These are phyloP conservation scores for Trichoderma polysporum DNA, from an alignment of 2,329 filamentous ascomycete genomes.

Conservation along the genomic window DNA sequence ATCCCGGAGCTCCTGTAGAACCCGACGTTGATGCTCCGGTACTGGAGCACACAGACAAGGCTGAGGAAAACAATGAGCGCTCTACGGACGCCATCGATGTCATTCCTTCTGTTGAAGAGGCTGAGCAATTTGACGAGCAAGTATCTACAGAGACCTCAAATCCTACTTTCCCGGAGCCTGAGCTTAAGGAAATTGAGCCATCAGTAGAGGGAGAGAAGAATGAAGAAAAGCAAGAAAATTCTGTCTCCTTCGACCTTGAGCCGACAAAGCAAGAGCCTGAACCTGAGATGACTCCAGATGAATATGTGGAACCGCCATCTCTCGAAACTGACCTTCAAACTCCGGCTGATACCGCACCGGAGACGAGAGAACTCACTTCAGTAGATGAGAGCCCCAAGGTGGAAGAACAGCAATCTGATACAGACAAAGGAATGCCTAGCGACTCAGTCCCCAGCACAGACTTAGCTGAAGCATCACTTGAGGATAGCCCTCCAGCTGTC, in stretches of 20 bases:
- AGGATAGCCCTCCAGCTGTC: background rate
- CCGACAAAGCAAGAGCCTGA: conserved; percentile 29
- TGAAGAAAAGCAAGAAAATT: conserved; percentile 33
- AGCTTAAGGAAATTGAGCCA: background rate
- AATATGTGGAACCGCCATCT: background rate
- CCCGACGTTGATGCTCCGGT: background rate
- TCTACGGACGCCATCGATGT: background rate
- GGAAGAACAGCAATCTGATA: background rate
- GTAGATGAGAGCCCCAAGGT: background rate
- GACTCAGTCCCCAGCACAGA: background rate
- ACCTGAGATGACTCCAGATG: background rate
- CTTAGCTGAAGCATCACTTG: background rate
- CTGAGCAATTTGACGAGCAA: background rate
- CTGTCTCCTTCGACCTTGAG: conserved; percentile 12
- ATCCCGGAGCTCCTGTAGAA: no score
- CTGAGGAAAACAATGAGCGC: background rate
- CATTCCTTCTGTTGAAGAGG: background rate
- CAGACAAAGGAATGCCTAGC: background rate
- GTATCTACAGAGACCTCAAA: background rate
- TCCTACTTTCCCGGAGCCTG: conserved; percentile 7
- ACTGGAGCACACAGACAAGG: background rate
- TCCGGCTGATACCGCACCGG: background rate
- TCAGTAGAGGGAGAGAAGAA: conserved; percentile 37
- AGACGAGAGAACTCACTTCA: background rate
- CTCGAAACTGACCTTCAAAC: background rate